Percentiles rank a stretch among this genome's conserved stretches.
These are phyloP conservation scores for Sugiyamaella neomexicana DNA, from an alignment of 1,139 yeast species.

Conservation along the genomic window DNA sequence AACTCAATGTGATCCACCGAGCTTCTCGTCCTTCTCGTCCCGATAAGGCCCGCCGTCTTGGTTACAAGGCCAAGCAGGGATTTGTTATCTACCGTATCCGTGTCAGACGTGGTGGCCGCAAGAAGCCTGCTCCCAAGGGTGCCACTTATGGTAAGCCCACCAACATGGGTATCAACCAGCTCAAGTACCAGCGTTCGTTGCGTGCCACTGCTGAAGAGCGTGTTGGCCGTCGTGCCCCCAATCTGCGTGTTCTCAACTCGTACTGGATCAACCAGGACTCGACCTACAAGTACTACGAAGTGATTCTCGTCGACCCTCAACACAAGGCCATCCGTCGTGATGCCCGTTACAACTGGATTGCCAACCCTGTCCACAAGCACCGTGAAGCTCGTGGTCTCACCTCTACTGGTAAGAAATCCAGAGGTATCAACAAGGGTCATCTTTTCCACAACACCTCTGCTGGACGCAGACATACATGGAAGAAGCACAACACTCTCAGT, in stretches of 20 bases:
- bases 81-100: slow-evolving; percentile 97
- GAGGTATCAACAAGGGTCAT: slow-evolving; percentile 99
- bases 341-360: slow-evolving; percentile 99
- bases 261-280: slow-evolving; percentile 99
- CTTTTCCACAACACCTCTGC: slow-evolving; percentile 96
- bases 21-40: slow-evolving; percentile 99
- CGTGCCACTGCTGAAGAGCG: slow-evolving; percentile 99
- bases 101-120: slow-evolving; percentile 99
- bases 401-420: slow-evolving; percentile 96
- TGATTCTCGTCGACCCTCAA: slow-evolving; percentile 93
- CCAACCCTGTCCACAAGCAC: slow-evolving; percentile 99
- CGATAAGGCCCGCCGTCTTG: slow-evolving; percentile 99
- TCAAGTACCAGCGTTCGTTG: slow-evolving; percentile 98
- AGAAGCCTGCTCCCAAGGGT: slow-evolving; percentile 99
- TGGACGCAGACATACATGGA: slow-evolving; percentile 99
- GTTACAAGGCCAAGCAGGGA: slow-evolving; percentile 99
- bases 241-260: slow-evolving; percentile 98
- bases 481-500: slow-evolving; percentile 97
- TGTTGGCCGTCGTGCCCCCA: slow-evolving; percentile 98
- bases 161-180: slow-evolving; percentile 99
- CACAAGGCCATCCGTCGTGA: slow-evolving; percentile 99
- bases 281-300: slow-evolving; percentile 98
- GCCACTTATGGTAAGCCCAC: slow-evolving; percentile 99
- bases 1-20: slow-evolving; percentile 97
- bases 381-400: slow-evolving; percentile 99